Evolutionary conservation across 164 flowering plant genomes (phyloP).

Genomic region (Sedum album): DNA sequence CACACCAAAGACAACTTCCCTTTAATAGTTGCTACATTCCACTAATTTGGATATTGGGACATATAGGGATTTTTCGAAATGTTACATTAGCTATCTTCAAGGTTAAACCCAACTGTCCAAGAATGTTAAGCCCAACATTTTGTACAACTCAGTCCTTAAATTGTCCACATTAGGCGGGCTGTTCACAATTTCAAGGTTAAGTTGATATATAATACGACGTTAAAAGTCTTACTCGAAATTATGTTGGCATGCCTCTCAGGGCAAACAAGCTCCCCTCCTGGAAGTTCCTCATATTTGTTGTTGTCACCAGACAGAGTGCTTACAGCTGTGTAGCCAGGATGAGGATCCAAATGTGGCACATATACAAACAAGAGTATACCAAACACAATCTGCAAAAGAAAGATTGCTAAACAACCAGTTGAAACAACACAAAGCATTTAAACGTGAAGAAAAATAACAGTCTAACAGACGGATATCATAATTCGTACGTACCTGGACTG

Average conservation of each 20-base stretch:
- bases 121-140: too few species aligned
- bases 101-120: too few species aligned
- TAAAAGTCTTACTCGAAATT: slow-evolving; percentile 58
- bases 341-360: slow-evolving; percentile 76
- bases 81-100: too few species aligned
- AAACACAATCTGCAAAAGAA: slow-evolving; percentile 51
- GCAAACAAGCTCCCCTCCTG: slow-evolving; percentile 79
- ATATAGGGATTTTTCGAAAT: background rate
- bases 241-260: slow-evolving; percentile 83
- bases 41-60: background rate
- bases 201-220: background rate
- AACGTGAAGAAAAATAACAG: background rate
- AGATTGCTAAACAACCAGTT: background rate
- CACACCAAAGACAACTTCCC: background rate
- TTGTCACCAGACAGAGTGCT: slow-evolving; percentile 37
- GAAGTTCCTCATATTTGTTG: slow-evolving; percentile 68
- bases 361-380: slow-evolving; percentile 61
- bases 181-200: background rate
- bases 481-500: slow-evolving; percentile 57
- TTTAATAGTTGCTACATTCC: background rate
- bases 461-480: slow-evolving; percentile 7
- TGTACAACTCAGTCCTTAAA: background rate
- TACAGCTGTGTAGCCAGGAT: slow-evolving; percentile 64
- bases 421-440: background rate
- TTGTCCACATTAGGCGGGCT: background rate